A percentile compares a stretch with the other conserved stretches of the same genome.
phyloP scores from a whole-genome alignment of 306 rosid species.

The Acacia crassicarpa region DNA sequence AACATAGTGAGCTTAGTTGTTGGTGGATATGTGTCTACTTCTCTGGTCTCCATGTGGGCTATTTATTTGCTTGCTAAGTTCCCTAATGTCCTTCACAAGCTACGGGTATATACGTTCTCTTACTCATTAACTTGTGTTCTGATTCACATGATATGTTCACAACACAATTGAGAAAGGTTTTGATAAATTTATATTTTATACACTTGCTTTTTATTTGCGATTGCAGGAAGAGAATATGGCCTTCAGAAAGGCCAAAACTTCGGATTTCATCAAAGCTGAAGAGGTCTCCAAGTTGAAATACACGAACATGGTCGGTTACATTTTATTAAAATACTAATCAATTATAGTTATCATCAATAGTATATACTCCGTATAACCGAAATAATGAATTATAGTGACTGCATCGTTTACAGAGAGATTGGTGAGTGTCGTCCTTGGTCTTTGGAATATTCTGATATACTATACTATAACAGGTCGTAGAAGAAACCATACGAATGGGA shows the following conservation, averaged over 20 bases:
- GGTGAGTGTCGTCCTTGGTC: no score
- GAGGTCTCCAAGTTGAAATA: constrained; percentile 41
- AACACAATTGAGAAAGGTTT: neutral
- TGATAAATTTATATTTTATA: neutral
- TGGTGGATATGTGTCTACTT: constrained; percentile 40
- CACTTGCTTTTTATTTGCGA: neutral
- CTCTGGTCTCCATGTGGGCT: constrained; percentile 46
- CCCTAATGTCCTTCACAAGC: constrained; percentile 41
- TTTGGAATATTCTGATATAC: no score
- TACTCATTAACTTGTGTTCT: neutral
- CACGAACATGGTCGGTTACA: constrained; percentile 33
- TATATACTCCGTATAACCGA: no score
- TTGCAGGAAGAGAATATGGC: constrained; percentile 48
- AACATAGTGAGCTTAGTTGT: constrained; percentile 43
- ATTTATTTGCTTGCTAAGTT: constrained; percentile 41
- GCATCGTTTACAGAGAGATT: neutral
- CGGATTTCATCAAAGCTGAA: constrained; percentile 35
- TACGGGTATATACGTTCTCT: constrained; percentile 25
- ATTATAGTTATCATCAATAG: neutral
- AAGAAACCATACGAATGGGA: constrained; percentile 47
- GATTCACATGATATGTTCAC: neutral
- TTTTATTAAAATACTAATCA: neutral
- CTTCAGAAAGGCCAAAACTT: neutral
- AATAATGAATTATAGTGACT: neutral
- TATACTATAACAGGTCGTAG: constrained; percentile 31